Conservation (phyloP, 2,329 filamentous ascomycete genomes). For the Mycosphaerelloides madeirae region DNA sequence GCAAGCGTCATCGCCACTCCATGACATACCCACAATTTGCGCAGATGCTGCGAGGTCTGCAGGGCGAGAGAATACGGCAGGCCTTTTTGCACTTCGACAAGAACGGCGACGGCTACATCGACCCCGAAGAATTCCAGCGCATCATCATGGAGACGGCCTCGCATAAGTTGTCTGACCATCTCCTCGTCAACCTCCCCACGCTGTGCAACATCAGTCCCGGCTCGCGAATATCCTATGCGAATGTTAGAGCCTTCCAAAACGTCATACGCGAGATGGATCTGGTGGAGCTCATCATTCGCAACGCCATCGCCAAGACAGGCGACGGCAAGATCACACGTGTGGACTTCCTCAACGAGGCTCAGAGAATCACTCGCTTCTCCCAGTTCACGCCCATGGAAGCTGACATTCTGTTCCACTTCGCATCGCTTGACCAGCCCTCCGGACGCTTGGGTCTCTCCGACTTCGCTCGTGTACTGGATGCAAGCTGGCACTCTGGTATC, state of each 20-base stretch:
- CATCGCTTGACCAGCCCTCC: slow-evolving; percentile 82
- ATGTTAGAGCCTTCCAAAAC: slow-evolving; percentile 96
- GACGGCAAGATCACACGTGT: slow-evolving; percentile 92
- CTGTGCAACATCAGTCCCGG: slow-evolving; percentile 90
- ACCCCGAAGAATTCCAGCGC: slow-evolving; percentile 90
- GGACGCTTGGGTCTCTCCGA: slow-evolving; percentile 76
- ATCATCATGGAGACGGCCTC: slow-evolving; percentile 90
- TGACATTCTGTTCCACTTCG: slow-evolving; percentile 98
- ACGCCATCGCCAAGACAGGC: slow-evolving; percentile 72
- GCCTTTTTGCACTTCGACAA: slow-evolving; percentile 90
- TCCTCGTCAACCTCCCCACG: slow-evolving; percentile 83
- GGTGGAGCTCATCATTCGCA: slow-evolving; percentile 86
- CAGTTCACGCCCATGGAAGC: slow-evolving; percentile 98
- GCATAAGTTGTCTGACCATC: slow-evolving; percentile 96
- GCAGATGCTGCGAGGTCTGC: slow-evolving; percentile 93
- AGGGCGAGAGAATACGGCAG: slow-evolving; percentile 92
- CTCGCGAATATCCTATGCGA: slow-evolving; percentile 95
- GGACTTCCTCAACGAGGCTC: slow-evolving; percentile 92
- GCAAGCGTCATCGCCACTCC: slow-evolving; percentile 78
- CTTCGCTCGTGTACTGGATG: slow-evolving; percentile 92
- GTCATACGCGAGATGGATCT: slow-evolving; percentile 97
- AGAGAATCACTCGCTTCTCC: slow-evolving; percentile 85
- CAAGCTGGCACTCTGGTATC: slow-evolving; percentile 69
- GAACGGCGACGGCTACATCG: slow-evolving; percentile 89
- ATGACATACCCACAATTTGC: slow-evolving; percentile 96